Evolutionary conservation across 257 asterid genomes (phyloP).

Genomic region (Oldenlandia corymbosa): DNA sequence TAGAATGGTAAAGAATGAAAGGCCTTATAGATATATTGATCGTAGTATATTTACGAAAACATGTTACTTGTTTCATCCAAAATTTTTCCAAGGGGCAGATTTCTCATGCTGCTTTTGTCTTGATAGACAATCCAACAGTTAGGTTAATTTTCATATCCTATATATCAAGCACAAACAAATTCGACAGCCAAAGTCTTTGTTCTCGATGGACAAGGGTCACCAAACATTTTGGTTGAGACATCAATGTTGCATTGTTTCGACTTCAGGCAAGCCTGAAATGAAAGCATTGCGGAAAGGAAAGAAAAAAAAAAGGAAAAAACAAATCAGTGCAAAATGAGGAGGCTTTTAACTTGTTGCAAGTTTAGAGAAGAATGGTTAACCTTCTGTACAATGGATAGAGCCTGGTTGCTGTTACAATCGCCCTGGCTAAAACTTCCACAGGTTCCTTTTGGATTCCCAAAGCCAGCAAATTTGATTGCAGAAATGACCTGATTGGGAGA

Average conservation of each 20-base stretch:
- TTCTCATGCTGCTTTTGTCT: neutral
- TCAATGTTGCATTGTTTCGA: constrained; percentile 57
- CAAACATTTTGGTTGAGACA: constrained; percentile 51
- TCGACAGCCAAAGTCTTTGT: constrained; percentile 70
- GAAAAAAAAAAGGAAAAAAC: no score
- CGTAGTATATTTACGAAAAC: no score
- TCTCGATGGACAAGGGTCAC: constrained; percentile 64
- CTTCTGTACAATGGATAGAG: constrained; percentile 53
- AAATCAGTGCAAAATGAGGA: no score
- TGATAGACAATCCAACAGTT: neutral
- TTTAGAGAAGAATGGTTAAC: constrained; percentile 20
- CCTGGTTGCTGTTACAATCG: constrained; percentile 53
- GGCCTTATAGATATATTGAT: no score
- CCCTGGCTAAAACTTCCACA: constrained; percentile 84
- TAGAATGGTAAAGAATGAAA: no score
- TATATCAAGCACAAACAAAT: constrained; percentile 63
- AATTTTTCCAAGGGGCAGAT: no score
- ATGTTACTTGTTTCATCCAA: no score
- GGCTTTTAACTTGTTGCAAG: no score
- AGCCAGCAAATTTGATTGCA: constrained; percentile 67
- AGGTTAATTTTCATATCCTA: neutral
- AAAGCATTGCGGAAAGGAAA: neutral
- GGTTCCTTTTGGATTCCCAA: constrained; percentile 69
- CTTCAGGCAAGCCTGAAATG: constrained; percentile 67
- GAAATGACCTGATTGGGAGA: constrained; percentile 55